These are phyloP conservation scores for Guillardia theta DNA, from an alignment of 78 protist species.

Conservation along the genomic window DNA sequence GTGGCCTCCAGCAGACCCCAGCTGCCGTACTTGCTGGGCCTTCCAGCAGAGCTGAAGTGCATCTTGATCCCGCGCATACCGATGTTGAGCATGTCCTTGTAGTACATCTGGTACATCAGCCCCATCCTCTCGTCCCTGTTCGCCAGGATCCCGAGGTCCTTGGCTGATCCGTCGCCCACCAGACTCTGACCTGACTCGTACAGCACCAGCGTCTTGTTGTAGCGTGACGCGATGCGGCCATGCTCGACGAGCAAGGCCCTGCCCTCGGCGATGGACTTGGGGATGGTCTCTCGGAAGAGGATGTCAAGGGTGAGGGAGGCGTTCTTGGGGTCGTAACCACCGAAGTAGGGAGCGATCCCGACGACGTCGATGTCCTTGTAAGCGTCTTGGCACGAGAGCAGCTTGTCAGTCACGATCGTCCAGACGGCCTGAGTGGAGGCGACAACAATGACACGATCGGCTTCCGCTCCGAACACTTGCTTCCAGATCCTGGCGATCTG, in stretches of 20 bases:
- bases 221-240: neutral
- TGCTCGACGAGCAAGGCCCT: neutral
- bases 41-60: constrained; percentile 2
- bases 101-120: neutral
- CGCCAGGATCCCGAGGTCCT: neutral
- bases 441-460: too few species aligned
- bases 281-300: neutral
- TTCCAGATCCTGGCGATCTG: too few species aligned
- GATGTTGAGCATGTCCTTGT: neutral
- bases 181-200: neutral
- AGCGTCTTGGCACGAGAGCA: too few species aligned
- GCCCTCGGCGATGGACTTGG: neutral
- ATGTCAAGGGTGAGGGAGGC: neutral
- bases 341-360: neutral
- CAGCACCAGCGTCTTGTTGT: neutral
- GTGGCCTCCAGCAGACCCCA: constrained; percentile 16
- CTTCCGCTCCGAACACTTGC: too few species aligned
- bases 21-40: neutral
- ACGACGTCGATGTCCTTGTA: constrained; percentile 28
- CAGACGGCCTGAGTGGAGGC: too few species aligned
- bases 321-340: neutral
- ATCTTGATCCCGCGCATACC: neutral
- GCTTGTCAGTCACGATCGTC: too few species aligned
- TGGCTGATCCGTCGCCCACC: neutral
- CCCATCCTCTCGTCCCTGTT: neutral